Evolutionary conservation across 2,329 filamentous ascomycete genomes (phyloP).

Genomic region (Penicillium sclerotiorum): DNA sequence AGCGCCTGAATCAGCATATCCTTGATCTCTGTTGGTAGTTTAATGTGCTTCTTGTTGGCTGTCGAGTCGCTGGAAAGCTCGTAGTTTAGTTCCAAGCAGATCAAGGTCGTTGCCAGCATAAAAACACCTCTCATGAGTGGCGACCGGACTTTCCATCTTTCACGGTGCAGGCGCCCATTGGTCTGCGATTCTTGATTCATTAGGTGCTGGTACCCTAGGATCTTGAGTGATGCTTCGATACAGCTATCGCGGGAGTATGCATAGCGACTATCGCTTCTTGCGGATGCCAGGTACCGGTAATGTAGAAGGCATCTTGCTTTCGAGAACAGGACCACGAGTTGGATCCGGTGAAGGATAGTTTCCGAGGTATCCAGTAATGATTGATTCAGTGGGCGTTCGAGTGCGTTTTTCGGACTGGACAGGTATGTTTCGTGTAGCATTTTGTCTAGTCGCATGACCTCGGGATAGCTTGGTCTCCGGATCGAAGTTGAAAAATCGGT

Average conservation of each 20-base stretch:
- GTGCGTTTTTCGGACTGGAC: neutral
- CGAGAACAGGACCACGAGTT: conserved; percentile 52
- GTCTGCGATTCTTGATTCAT: conserved; percentile 54
- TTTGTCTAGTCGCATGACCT: conserved; percentile 24
- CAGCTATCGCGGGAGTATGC: conserved; percentile 48
- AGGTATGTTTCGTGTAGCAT: conserved; percentile 11
- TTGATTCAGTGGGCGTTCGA: conserved; percentile 14
- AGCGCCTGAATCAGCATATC: conserved; percentile 11
- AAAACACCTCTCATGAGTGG: conserved; percentile 60
- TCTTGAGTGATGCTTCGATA: conserved; percentile 48
- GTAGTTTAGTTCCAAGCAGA: conserved; percentile 50
- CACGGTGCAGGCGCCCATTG: conserved; percentile 54
- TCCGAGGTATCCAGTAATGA: conserved; percentile 51
- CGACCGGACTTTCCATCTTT: conserved; percentile 60
- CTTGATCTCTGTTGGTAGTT: neutral
- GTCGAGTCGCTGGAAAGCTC: conserved; percentile 3
- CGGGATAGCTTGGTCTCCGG: conserved; percentile 32
- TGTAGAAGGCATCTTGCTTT: conserved; percentile 56
- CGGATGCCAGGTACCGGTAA: conserved; percentile 50
- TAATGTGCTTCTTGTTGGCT: neutral
- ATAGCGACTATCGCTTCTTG: conserved; percentile 35
- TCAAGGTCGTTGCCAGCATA: conserved; percentile 60
- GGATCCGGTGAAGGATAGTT: conserved; percentile 55
- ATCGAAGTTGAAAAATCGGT: conserved; percentile 35
- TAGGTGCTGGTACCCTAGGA: conserved; percentile 51